Percentiles rank a stretch among this genome's conserved stretches.
phyloP scores from a whole-genome alignment of 2,329 filamentous ascomycete species.

The Amauroascus niger region DNA sequence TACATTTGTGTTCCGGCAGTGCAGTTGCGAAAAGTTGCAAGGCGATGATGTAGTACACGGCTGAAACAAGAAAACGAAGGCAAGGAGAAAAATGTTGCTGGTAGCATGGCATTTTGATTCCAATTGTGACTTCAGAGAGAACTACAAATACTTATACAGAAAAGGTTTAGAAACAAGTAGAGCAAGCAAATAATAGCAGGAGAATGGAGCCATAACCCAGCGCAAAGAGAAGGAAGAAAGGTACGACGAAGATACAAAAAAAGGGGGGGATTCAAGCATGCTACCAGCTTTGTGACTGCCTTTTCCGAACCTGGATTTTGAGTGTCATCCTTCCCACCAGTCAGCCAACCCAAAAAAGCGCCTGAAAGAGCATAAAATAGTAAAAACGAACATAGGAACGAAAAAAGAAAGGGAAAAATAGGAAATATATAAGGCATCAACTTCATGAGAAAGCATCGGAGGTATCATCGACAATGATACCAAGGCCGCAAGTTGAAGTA shows the following conservation, averaged over 20 bases:
- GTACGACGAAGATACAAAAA: neutral
- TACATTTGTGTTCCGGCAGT: no score
- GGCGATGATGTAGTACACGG: no score
- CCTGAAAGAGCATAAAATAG: slow-evolving; percentile 2
- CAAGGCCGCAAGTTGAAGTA: neutral
- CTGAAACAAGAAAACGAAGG: neutral
- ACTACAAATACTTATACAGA: slow-evolving; percentile 11
- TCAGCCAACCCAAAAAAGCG: slow-evolving; percentile 9
- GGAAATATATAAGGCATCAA: slow-evolving; percentile 10
- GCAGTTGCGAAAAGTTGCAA: no score
- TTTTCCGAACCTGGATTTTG: slow-evolving; percentile 8
- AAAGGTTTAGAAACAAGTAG: no score
- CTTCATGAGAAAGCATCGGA: neutral
- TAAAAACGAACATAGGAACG: neutral
- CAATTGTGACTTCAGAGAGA: neutral
- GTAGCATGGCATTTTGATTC: slow-evolving; percentile 1
- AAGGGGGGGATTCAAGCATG: slow-evolving; percentile 3
- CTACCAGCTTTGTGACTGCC: slow-evolving; percentile 4
- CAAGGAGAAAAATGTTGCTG: neutral
- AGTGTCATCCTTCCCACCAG: slow-evolving; percentile 6
- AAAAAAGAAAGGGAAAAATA: neutral
- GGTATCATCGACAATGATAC: neutral
- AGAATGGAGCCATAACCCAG: neutral
- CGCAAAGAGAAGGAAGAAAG: neutral
- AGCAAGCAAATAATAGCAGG: neutral